Base-by-base conservation (phyloP, 371 early-diverging fungal genomes). In the Mucor plumbeus region DNA sequence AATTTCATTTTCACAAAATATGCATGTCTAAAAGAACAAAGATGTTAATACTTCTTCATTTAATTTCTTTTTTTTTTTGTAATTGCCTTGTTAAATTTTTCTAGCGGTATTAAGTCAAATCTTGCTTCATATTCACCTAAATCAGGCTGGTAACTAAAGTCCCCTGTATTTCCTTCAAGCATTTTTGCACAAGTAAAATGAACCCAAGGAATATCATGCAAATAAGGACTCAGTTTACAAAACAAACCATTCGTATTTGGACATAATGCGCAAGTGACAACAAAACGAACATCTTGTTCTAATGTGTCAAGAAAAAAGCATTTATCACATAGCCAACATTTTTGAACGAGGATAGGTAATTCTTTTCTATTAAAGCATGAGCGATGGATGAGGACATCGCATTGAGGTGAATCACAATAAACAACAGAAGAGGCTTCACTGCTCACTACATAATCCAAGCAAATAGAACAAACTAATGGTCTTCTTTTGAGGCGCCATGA, bases 241-340 rank as follows among this genome's bases (percentile, higher is more conserved):
- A 85, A 85, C n/a, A 80, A 79, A 14, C 85, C 85, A 50, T 77
- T 70, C 40, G 73, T 75, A 62, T 74, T 77, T 1, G 85, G 85
- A 58, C 85, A 85, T n/a, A 84, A 66, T 5, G 72, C 78, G 59
- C 85, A 85, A 1, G 75, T 70, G 10, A 47, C 47, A 8, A 47
- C 47, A 47, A 47, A 47, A 19, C 19, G 47, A 7, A n/a, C n/a
- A 19, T 47, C 47, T 10, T 47, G 47, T 4, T 17, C 47, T 19
- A 47, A 17, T 1, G 47, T 47, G 17, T 47, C 47, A n/a, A 47
- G 47, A 17, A 47, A 47, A 9, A 47, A 47, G 47, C 47, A 47
- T 19, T 47, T 47, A 19, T 47, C 47, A n/a, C 47, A 47, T 10
- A 47, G 17, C 47, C 47, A 47, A 8, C 19, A 47, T 17, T 17